Conservation (phyloP, 345 rosid genomes). For the Linum trigynum region DNA sequence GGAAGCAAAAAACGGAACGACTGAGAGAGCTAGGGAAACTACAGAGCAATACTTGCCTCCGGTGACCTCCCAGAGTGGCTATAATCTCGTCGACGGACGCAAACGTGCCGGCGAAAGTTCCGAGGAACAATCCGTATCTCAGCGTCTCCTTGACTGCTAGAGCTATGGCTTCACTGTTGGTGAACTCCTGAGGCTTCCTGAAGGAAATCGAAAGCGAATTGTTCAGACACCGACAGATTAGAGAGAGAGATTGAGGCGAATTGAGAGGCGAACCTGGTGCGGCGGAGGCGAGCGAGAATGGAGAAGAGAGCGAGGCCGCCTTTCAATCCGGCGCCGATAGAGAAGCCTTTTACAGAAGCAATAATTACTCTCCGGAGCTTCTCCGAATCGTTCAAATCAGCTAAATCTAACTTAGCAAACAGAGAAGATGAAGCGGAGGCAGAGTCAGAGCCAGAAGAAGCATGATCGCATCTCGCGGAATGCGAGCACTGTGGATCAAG, state of each 20-base stretch:
- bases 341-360: constrained; percentile 72
- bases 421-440: constrained; percentile 19
- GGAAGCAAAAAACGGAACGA: constrained; percentile 6
- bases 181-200: constrained; percentile 53
- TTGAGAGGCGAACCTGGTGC: constrained; percentile 33
- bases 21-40: background rate
- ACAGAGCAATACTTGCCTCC: constrained; percentile 37
- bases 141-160: constrained; percentile 76
- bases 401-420: constrained; percentile 17
- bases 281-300: constrained; percentile 53
- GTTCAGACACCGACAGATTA: background rate
- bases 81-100: constrained; percentile 75
- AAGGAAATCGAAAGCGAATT: background rate
- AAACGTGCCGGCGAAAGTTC: constrained; percentile 85
- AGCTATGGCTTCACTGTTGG: constrained; percentile 53
- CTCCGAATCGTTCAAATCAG: constrained; percentile 41
- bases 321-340: constrained; percentile 90
- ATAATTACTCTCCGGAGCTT: constrained; percentile 53
- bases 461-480: constrained; percentile 27
- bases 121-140: constrained; percentile 82
- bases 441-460: constrained; percentile 20
- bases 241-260: background rate
- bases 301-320: constrained; percentile 88
- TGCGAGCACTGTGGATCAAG: constrained; percentile 22
- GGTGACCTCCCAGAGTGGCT: constrained; percentile 59